Evolutionary conservation across 2,329 filamentous ascomycete species (phyloP).

Genomic region (Trichoderma asperellum): DNA sequence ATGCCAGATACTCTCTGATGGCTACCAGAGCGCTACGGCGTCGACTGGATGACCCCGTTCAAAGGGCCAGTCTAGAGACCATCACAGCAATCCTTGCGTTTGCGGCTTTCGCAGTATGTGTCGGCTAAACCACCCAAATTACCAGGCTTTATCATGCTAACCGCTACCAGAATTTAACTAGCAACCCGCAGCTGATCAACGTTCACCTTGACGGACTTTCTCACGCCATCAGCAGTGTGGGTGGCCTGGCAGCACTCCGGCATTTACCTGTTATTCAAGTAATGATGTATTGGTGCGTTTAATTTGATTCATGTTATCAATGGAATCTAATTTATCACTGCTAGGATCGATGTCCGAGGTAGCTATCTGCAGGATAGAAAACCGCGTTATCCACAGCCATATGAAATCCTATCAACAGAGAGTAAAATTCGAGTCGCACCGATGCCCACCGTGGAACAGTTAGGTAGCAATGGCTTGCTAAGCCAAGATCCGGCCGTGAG

Average conservation of each 20-base stretch:
- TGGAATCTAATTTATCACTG: not conserved
- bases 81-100: conserved; percentile 19
- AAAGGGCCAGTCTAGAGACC: conserved; percentile 10
- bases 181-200: conserved; percentile 15
- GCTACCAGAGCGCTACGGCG: conserved; percentile 10
- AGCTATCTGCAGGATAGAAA: conserved; percentile 12
- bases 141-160: not conserved
- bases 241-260: not conserved
- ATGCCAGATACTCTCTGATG: conserved; percentile 23
- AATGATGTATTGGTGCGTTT: conserved; percentile 23
- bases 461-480: not conserved
- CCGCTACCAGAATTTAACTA: not conserved
- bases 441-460: not conserved
- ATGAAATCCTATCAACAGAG: not conserved
- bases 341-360: conserved; percentile 12
- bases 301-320: too few species aligned
- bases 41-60: not conserved
- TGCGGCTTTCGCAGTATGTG: conserved; percentile 17
- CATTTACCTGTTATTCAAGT: conserved; percentile 12
- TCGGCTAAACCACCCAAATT: not conserved
- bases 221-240: conserved; percentile 9
- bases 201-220: conserved; percentile 22
- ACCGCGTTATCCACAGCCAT: conserved; percentile 19
- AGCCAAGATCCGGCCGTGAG: not conserved
- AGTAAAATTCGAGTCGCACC: not conserved